These are phyloP conservation scores for Epichloe gansuensis DNA, from an alignment of 2,329 filamentous ascomycete species.

Conservation along the genomic window DNA sequence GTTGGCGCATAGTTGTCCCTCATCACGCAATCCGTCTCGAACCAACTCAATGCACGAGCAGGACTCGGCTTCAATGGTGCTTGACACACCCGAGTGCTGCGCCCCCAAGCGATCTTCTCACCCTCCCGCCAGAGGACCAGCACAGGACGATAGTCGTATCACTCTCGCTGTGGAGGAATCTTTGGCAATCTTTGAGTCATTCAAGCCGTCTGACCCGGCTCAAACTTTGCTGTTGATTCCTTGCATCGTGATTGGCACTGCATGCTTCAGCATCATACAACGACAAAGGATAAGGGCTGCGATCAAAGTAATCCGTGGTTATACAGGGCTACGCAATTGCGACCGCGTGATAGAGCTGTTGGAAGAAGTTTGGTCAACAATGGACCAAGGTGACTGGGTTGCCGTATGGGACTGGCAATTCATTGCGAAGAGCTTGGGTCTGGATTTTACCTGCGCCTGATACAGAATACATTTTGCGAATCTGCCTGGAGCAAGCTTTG, in stretches of 20 bases:
- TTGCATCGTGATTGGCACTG: conserved; percentile 47
- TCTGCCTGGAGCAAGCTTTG: background rate
- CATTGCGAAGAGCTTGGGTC: conserved; percentile 36
- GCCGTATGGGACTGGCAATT: conserved; percentile 53
- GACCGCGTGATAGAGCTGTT: conserved; percentile 41
- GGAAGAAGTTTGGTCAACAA: conserved; percentile 45
- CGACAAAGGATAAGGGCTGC: conserved; percentile 39
- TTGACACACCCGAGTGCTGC: conserved; percentile 10
- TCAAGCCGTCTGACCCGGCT: conserved; percentile 43
- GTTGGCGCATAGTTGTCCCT: conserved; percentile 18
- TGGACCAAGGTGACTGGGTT: conserved; percentile 44
- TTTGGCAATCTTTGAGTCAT: conserved; percentile 38
- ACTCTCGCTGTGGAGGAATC: conserved; percentile 44
- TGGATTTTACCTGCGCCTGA: conserved; percentile 42
- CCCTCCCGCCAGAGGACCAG: conserved; percentile 34
- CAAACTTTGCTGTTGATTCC: conserved; percentile 49
- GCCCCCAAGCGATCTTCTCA: conserved; percentile 21
- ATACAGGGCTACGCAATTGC: conserved; percentile 47
- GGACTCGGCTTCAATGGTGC: conserved; percentile 12
- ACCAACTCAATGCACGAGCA: conserved; percentile 29
- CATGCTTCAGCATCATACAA: conserved; percentile 40
- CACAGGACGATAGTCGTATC: conserved; percentile 37
- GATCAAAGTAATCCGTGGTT: conserved; percentile 38
- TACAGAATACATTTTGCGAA: conserved; percentile 11
- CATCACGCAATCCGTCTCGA: conserved; percentile 23